Percentiles rank a stretch among this genome's conserved stretches.
phyloP scores from a whole-genome alignment of 495 filamentous ascomycete species.

The Lichenothelia convexa region DNA sequence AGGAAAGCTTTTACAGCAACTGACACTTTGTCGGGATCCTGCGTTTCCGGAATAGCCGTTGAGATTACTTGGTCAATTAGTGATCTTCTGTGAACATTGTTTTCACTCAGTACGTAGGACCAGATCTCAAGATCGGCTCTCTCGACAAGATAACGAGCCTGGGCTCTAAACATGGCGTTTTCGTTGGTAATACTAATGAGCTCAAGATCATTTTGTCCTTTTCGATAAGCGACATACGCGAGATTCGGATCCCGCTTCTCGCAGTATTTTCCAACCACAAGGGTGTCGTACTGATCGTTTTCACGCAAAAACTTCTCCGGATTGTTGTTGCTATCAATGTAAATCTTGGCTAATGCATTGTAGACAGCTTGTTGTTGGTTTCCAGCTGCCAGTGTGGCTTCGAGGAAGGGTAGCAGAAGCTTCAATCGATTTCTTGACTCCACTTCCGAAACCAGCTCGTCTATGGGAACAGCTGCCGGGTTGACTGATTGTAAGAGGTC shows the following conservation, averaged over 20 bases:
- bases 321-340: constrained; percentile 98
- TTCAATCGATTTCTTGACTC: constrained; percentile 92
- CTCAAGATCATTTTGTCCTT: constrained; percentile 95
- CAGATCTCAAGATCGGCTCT: constrained; percentile 81
- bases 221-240: constrained; percentile 85
- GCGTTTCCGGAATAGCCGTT: constrained; percentile 87
- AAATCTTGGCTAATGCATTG: constrained; percentile 98
- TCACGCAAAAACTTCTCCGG: constrained; percentile 97
- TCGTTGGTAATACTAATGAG: constrained; percentile 96
- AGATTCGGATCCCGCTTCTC: constrained; percentile 97
- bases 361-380: constrained; percentile 97
- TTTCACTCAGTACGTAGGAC: constrained; percentile 82
- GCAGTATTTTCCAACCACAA: constrained; percentile 93
- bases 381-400: constrained; percentile 72
- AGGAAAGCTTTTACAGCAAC: constrained; percentile 89
- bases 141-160: constrained; percentile 88
- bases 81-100: constrained; percentile 84
- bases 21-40: constrained; percentile 87
- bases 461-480: constrained; percentile 72
- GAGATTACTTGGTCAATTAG: constrained; percentile 94
- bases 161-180: constrained; percentile 96
- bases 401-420: constrained; percentile 88
- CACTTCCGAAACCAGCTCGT: constrained; percentile 88
- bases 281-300: constrained; percentile 90
- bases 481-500: constrained; percentile 76